Evolutionary conservation across 2,329 filamentous ascomycete species (phyloP).

Genomic region (Daldinia sp.): DNA sequence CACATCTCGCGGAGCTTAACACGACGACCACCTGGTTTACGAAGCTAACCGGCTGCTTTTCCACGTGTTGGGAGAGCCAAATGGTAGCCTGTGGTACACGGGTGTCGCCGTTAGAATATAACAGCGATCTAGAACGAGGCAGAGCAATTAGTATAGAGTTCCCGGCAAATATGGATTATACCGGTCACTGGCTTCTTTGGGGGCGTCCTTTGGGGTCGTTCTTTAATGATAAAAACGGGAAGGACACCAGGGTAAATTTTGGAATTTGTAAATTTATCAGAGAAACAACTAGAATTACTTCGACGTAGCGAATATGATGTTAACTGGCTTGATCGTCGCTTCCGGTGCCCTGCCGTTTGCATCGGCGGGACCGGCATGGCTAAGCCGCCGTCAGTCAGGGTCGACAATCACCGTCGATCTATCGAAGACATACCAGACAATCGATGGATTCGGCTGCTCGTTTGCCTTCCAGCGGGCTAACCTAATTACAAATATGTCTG

Average conservation of each 20-base stretch:
- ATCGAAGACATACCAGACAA: constrained; percentile 54
- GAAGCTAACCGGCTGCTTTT: constrained; percentile 19
- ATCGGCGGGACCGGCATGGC: constrained; percentile 38
- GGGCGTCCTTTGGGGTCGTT: neutral
- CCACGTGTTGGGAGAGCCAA: constrained; percentile 20
- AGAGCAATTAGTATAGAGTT: constrained; percentile 24
- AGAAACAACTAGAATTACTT: neutral
- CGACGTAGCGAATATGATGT: constrained; percentile 32
- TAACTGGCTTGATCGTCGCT: constrained; percentile 27
- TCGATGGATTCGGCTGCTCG: constrained; percentile 57
- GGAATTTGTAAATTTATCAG: neutral
- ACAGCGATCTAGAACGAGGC: constrained; percentile 31
- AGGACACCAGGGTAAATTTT: neutral
- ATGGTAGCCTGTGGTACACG: constrained; percentile 15
- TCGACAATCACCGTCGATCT: constrained; percentile 51
- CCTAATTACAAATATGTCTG: constrained; percentile 51
- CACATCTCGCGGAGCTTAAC: constrained; percentile 34
- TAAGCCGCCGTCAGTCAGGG: constrained; percentile 35
- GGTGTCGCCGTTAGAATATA: constrained; percentile 26
- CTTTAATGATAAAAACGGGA: constrained; percentile 19
- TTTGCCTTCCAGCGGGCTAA: constrained; percentile 57
- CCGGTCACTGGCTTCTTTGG: neutral
- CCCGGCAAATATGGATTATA: constrained; percentile 21
- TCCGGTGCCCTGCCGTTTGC: constrained; percentile 33
- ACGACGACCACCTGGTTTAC: constrained; percentile 29